Percentiles rank a stretch among this genome's conserved stretches.
Conservation (phyloP, 2,329 filamentous ascomycete genomes). For the Cryoendolithus antarcticus region DNA sequence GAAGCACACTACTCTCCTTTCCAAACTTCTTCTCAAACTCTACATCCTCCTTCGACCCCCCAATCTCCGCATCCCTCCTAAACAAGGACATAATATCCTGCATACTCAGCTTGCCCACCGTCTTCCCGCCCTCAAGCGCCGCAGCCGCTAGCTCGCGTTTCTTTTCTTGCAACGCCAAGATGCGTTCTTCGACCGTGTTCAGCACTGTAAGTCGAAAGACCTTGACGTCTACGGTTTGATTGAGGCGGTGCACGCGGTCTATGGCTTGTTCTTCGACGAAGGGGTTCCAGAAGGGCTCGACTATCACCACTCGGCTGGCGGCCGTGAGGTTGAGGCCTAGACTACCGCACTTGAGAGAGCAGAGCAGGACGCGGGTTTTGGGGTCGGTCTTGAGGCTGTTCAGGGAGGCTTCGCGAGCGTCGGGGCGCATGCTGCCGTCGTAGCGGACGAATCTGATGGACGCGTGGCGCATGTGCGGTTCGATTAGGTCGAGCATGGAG, state of each 20-base stretch:
- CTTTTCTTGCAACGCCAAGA: slow-evolving; percentile 85
- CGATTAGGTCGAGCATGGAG: slow-evolving; percentile 91
- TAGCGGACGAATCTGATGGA: slow-evolving; percentile 76
- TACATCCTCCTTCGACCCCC: slow-evolving; percentile 26
- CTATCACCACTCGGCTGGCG: slow-evolving; percentile 80
- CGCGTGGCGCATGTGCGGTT: slow-evolving; percentile 70
- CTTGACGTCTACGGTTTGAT: slow-evolving; percentile 85
- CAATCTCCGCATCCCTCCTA: slow-evolving; percentile 50
- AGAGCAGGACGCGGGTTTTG: slow-evolving; percentile 70
- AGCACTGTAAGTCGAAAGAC: slow-evolving; percentile 89
- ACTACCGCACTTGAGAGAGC: slow-evolving; percentile 86
- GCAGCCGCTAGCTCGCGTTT: slow-evolving; percentile 86
- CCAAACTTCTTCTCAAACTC: slow-evolving; percentile 27
- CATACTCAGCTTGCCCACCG: slow-evolving; percentile 74
- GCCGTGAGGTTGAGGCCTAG: slow-evolving; percentile 90
- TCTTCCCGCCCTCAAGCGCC: slow-evolving; percentile 74
- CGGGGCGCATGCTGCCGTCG: slow-evolving; percentile 90
- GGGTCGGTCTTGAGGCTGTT: slow-evolving; percentile 62
- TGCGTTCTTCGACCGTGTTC: slow-evolving; percentile 81
- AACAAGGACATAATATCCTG: slow-evolving; percentile 90
- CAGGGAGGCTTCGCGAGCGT: slow-evolving; percentile 77
- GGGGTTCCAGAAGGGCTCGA: slow-evolving; percentile 97
- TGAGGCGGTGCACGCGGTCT: slow-evolving; percentile 94
- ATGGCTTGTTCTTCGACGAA: slow-evolving; percentile 99
- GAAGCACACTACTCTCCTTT: slow-evolving; percentile 24